A percentile compares a stretch with the other conserved stretches of the same genome.
Conservation (phyloP, 352 stramenopile genomes). For the Aphanomyces astaci region DNA sequence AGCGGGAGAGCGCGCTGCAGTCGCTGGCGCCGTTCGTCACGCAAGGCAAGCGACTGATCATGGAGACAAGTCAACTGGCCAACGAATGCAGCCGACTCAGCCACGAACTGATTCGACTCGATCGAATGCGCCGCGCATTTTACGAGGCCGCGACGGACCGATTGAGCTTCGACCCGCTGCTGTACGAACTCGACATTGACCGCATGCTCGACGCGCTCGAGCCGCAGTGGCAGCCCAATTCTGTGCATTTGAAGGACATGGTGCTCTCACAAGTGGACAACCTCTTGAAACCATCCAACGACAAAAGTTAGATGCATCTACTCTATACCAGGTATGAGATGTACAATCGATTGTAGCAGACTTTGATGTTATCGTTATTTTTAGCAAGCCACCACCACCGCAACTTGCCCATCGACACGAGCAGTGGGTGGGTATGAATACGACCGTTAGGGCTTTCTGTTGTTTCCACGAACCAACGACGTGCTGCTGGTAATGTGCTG, state of each 20-base stretch:
- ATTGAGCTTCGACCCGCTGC: conserved; percentile 46
- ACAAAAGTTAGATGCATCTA: too few relatives aligned
- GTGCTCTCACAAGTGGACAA: background rate
- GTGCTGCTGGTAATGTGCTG: background rate
- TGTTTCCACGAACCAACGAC: background rate
- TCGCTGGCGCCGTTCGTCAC: conserved; percentile 25
- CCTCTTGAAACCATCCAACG: too few relatives aligned
- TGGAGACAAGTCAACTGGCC: conserved; percentile 31
- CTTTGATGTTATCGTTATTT: too few relatives aligned
- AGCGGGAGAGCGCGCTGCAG: conserved; percentile 5
- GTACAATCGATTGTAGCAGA: too few relatives aligned
- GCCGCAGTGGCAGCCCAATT: conserved; percentile 23
- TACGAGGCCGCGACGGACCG: conserved; percentile 33
- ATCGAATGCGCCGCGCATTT: conserved; percentile 35
- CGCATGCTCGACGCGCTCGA: conserved; percentile 30
- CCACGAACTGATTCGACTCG: conserved; percentile 37
- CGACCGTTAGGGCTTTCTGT: background rate
- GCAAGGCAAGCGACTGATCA: conserved; percentile 9
- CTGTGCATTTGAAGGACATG: background rate
- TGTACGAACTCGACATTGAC: conserved; percentile 46
- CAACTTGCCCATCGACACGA: too few relatives aligned
- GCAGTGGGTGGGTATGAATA: too few relatives aligned
- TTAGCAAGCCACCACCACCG: too few relatives aligned
- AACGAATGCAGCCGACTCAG: conserved; percentile 46
- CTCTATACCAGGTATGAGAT: too few relatives aligned